Base-by-base conservation (phyloP, 192 early-diverging fungal species). In the Podila epigama region DNA sequence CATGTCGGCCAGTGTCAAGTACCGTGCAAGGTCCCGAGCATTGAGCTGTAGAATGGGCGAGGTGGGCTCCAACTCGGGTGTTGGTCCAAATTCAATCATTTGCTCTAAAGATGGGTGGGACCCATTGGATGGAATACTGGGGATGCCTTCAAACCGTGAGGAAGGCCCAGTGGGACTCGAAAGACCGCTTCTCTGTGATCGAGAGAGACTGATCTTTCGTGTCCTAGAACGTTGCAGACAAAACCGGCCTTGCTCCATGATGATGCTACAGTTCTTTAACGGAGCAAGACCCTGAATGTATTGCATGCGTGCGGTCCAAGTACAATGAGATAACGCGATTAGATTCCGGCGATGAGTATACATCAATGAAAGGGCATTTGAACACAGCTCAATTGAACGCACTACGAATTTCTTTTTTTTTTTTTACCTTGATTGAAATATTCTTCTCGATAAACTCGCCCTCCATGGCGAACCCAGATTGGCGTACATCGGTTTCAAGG, bases 21-120 rank as follows among this genome's bases (percentile, higher is more conserved):
- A 89, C 54, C 81, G 63, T 22, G 89, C 89, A 13, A 89, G 61
- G 48, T 85, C 75, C 7, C 79, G 58, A 9, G 85, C 63, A 5
- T 85, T 81, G 50, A 84, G 68, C 13, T 83, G 58, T 5, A 78
- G 55, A 36, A 85, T 77, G 9, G 82, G 66, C 5, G 81, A 72
- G 8, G 35, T 28, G 3, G 52, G 7, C 1, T 11, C 32, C 39
- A 83, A 48, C n/a, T 82, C 70, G 10, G 72, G 69, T 10, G 56
- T 53, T 0, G 54, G 64, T 8, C 68, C 81, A 25, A 48, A 59
- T 29, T 77, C 65, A 25, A 64, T 56, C 16, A 50, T 1, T 1
- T 68, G 51, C 31, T 54, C 70, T 0, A 27, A 6, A 15, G 64
- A 36, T 3, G 57, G 22, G 20, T 18, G 58, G 52, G 27, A 58